Conservation (phyloP, 2,329 filamentous ascomycete species). For the Pyrenochaeta sp. region DNA sequence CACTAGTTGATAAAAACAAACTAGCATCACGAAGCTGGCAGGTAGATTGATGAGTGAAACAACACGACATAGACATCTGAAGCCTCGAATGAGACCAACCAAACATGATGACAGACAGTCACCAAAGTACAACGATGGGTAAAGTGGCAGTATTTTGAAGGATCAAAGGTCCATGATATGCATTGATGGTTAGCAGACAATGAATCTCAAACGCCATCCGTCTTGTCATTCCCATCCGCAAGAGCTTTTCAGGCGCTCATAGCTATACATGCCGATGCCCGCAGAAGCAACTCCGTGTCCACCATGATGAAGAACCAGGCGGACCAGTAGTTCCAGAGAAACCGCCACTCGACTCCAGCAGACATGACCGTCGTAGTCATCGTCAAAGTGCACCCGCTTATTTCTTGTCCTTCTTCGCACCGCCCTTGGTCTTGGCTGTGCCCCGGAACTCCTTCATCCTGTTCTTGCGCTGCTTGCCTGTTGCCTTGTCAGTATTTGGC, state of each 20-base stretch:
- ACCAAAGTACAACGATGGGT: not conserved
- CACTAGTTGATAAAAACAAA: too few species aligned
- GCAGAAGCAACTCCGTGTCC: constrained; percentile 45
- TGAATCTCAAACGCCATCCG: constrained; percentile 51
- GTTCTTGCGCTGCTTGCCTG: constrained; percentile 99
- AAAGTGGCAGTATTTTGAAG: constrained; percentile 13
- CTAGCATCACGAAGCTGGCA: too few species aligned
- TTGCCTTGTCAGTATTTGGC: constrained; percentile 47
- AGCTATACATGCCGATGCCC: constrained; percentile 50
- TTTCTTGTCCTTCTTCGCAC: constrained; percentile 87
- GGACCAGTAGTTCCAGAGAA: constrained; percentile 43
- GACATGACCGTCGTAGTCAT: constrained; percentile 39
- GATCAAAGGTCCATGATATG: constrained; percentile 51
- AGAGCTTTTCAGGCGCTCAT: constrained; percentile 50
- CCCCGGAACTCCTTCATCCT: constrained; percentile 97
- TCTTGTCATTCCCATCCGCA: constrained; percentile 48
- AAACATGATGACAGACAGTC: too few species aligned
- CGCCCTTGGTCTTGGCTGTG: constrained; percentile 97
- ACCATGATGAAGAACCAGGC: constrained; percentile 43
- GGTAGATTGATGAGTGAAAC: too few species aligned
- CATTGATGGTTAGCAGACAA: constrained; percentile 51
- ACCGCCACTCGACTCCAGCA: constrained; percentile 41
- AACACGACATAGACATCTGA: too few species aligned
- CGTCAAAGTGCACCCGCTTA: constrained; percentile 46
- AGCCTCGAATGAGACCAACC: too few species aligned